Evolutionary conservation across 2,329 filamentous ascomycete species (phyloP).

Genomic region (Xylariaceae sp.): DNA sequence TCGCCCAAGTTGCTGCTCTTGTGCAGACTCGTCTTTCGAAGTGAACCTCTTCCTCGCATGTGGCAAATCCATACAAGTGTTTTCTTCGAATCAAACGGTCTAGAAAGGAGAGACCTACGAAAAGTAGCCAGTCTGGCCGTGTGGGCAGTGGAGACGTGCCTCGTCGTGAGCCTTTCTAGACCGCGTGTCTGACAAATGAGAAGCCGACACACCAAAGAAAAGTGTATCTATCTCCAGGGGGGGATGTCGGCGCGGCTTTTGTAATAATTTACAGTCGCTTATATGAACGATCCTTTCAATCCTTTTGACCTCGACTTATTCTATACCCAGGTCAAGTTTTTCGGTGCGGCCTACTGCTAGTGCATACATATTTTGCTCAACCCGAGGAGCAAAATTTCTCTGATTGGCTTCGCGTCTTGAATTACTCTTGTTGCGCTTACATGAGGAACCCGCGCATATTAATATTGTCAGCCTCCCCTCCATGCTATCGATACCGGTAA

Average conservation of each 20-base stretch:
- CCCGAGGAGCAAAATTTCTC: no score
- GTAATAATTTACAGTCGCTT: constrained; percentile 18
- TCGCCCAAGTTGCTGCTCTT: background rate
- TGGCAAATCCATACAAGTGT: constrained; percentile 20
- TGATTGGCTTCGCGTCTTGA: no score
- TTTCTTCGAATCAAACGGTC: constrained; percentile 2
- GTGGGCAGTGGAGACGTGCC: constrained; percentile 19
- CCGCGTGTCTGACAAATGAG: constrained; percentile 36
- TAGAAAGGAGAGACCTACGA: no score
- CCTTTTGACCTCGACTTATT: constrained; percentile 2
- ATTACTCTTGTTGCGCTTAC: no score
- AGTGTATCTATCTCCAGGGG: constrained; percentile 14
- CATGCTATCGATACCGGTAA: no score
- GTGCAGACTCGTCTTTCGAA: constrained; percentile 14
- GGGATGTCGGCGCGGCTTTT: constrained; percentile 1
- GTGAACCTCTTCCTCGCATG: constrained; percentile 12
- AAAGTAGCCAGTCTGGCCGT: background rate
- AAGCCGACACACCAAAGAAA: constrained; percentile 29
- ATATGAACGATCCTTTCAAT: constrained; percentile 17
- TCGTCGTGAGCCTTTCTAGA: constrained; percentile 12
- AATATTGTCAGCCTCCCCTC: no score
- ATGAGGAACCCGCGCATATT: no score
- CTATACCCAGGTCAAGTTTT: no score
- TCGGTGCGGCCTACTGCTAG: no score
- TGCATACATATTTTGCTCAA: no score